Evolutionary conservation across 2,329 filamentous ascomycete species (phyloP), one percentile per base, ranked within the genome.

Genomic region (Colletotrichum eleusines): DNA sequence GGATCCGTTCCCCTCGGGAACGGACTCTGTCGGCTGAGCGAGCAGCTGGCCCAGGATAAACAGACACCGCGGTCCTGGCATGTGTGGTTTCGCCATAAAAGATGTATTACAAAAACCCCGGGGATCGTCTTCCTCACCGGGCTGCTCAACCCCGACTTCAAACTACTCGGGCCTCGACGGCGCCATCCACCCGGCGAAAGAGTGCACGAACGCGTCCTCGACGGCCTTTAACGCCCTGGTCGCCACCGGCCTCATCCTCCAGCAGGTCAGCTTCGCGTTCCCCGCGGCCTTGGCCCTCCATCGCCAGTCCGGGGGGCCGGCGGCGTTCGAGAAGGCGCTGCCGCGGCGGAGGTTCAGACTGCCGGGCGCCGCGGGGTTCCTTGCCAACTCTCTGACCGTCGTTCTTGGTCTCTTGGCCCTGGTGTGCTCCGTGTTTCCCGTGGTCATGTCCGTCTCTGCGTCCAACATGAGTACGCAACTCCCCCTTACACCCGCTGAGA

Each of bases 81-180:
- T 9, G 7, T 20, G 26, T 51, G 48, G 48, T 16, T 20, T 31
- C 26, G 26, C 2, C 4, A 26, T 3, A 26, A 3, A 31, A 31
- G n/a, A n/a, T n/a, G n/a, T n/a, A n/a, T n/a, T n/a, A n/a, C n/a
- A n/a, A n/a, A n/a, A n/a, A n/a, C n/a, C n/a, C n/a, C n/a, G n/a
- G n/a, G 73, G 9, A 71, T 81, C 14, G 78, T 77, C 35, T 83
- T 82, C 59, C 74, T 83, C 7, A 83, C 79, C 0, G 82, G 82
- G 0, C 75, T 84, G 7, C 74, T 80, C 16, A 80, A 79, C 33
- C 77, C 80, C 0, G 80, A 79, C 31, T 82, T 78, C 69, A n/a
- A 80, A 81, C 64, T 81, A 78, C 73, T 77, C 77, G 8, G 80
- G 81, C 0, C 70, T 81, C 2, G 80, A 83, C 59, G 78, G 77